Evolutionary conservation across 208 protist genomes (phyloP).

Genomic region (Acanthamoeba divionensis): DNA sequence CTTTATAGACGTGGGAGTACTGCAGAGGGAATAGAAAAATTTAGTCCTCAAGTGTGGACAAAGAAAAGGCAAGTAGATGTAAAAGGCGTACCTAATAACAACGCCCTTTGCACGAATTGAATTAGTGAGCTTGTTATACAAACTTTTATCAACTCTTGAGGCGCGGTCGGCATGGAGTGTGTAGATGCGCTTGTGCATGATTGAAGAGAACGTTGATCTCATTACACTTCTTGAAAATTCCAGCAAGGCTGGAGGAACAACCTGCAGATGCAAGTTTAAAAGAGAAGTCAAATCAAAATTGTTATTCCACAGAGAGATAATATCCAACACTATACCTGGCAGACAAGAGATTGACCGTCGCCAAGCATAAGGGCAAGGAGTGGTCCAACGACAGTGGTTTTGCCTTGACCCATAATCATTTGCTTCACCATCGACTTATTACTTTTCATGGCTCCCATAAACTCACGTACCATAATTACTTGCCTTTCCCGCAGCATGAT

Average conservation of each 20-base stretch:
- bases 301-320: neutral
- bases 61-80: neutral
- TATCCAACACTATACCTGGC: conserved; percentile 65
- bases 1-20: conserved; percentile 90
- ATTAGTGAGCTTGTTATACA: conserved; percentile 54
- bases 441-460: conserved; percentile 78
- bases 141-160: neutral
- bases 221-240: conserved; percentile 89
- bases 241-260: conserved; percentile 90
- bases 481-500: conserved; percentile 89
- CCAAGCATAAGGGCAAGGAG: conserved; percentile 91
- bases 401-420: conserved; percentile 95
- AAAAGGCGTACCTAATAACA: conserved; percentile 24
- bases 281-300: neutral
- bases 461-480: conserved; percentile 90
- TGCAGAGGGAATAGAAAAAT: conserved; percentile 71
- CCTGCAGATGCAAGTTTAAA: conserved; percentile 21
- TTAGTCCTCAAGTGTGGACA: neutral
- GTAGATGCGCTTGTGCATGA: conserved; percentile 88
- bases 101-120: conserved; percentile 45
- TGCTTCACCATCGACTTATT: conserved; percentile 88
- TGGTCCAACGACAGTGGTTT: conserved; percentile 91
- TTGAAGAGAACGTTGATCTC: conserved; percentile 87
- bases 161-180: conserved; percentile 73
- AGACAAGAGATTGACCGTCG: conserved; percentile 88